Evolutionary conservation across 2,329 filamentous ascomycete species (phyloP).

Genomic region (Penicillium sp.): DNA sequence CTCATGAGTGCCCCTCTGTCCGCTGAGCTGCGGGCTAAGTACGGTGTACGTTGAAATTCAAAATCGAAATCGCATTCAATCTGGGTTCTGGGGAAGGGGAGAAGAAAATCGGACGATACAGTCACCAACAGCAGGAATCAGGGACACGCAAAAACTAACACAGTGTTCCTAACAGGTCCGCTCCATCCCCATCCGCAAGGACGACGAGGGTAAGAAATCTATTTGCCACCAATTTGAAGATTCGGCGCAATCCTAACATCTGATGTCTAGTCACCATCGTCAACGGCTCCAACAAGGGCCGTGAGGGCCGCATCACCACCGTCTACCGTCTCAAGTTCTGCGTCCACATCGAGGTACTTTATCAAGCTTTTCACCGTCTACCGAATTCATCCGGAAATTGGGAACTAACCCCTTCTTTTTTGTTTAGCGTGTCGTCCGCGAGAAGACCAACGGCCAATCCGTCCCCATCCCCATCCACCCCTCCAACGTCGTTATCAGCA

Average conservation of each 20-base stretch:
- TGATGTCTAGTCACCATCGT: constrained; percentile 69
- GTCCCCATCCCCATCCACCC: constrained; percentile 94
- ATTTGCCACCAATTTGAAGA: neutral
- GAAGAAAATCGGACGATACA: constrained; percentile 12
- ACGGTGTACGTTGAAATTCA: constrained; percentile 76
- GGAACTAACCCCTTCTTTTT: neutral
- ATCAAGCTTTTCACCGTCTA: neutral
- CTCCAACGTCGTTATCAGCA: constrained; percentile 97
- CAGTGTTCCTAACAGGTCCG: constrained; percentile 69
- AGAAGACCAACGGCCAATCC: constrained; percentile 96
- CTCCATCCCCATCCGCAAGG: constrained; percentile 96
- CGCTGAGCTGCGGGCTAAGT: constrained; percentile 98
- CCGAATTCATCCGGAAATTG: neutral
- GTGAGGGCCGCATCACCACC: constrained; percentile 96
- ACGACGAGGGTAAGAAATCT: constrained; percentile 71
- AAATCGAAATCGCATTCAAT: constrained; percentile 12
- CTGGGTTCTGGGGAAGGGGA: constrained; percentile 9
- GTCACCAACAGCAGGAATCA: constrained; percentile 2
- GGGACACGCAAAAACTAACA: constrained; percentile 23
- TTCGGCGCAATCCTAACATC: neutral
- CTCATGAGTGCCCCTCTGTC: constrained; percentile 96
- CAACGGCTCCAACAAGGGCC: constrained; percentile 94
- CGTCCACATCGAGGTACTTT: constrained; percentile 82
- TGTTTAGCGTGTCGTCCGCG: constrained; percentile 73
- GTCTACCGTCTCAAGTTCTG: constrained; percentile 99